phyloP scores from a whole-genome alignment of 176 grass and related monocot genomes.

The Pontederia crassipes region DNA sequence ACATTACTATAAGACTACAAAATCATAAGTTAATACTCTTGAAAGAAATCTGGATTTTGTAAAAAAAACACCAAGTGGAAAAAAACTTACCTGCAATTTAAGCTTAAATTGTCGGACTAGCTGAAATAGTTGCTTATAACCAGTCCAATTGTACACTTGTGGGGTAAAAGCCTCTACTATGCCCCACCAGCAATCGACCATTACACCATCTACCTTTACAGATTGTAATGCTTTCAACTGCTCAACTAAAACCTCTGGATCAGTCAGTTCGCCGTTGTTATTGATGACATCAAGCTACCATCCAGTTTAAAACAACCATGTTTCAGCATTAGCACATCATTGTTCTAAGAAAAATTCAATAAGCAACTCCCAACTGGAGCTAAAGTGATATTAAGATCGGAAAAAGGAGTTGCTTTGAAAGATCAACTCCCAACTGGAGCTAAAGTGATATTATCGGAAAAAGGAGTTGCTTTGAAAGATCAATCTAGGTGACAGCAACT shows the following conservation, averaged over 20 bases:
- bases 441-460: neutral
- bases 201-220: slow-evolving; percentile 62
- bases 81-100: slow-evolving; percentile 61
- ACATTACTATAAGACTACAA: too few relatives aligned
- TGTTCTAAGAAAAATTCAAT: neutral
- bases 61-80: neutral
- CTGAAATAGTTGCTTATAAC: slow-evolving; percentile 64
- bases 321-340: neutral
- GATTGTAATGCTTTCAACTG: slow-evolving; percentile 63
- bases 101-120: slow-evolving; percentile 56
- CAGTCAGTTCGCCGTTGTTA: slow-evolving; percentile 38
- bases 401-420: too few relatives aligned
- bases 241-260: slow-evolving; percentile 41
- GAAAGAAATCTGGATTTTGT: neutral
- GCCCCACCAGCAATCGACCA: slow-evolving; percentile 95
- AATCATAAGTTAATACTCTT: too few relatives aligned
- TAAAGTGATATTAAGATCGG: neutral
- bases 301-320: neutral
- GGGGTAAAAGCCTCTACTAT: slow-evolving; percentile 52
- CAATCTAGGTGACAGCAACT: neutral
- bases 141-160: slow-evolving; percentile 68
- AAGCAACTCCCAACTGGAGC: neutral
- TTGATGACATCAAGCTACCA: slow-evolving; percentile 51
- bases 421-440: neutral
- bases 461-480: too few relatives aligned